A percentile compares a stretch with the other conserved stretches of the same genome.
phyloP scores from a whole-genome alignment of 495 filamentous ascomycete genomes.

The Terfezia claveryi region DNA sequence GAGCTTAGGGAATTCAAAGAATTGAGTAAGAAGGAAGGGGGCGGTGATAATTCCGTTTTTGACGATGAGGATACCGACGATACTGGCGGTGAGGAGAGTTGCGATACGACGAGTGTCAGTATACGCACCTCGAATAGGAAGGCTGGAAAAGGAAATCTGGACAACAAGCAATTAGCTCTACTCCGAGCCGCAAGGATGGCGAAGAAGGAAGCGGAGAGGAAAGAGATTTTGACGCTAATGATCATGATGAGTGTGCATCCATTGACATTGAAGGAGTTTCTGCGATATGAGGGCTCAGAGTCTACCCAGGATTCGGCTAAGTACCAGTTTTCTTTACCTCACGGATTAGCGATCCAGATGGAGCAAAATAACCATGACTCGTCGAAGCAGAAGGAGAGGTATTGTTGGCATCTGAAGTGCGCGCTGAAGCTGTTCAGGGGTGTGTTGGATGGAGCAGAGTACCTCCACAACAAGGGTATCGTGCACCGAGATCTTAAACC shows the following conservation, averaged over 20 bases:
- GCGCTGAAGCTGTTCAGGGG: constrained; percentile 26
- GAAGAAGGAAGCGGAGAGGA: neutral
- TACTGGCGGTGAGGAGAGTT: too few relatives aligned
- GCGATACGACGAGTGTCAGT: too few relatives aligned
- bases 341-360: too few relatives aligned
- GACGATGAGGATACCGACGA: too few relatives aligned
- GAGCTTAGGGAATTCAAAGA: too few relatives aligned
- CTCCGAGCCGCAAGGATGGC: neutral
- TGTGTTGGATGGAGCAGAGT: constrained; percentile 62
- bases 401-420: constrained; percentile 30
- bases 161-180: too few relatives aligned
- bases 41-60: too few relatives aligned
- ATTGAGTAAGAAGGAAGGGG: too few relatives aligned
- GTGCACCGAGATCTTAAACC: constrained; percentile 98
- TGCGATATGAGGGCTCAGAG: constrained; percentile 6
- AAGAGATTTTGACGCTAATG: constrained; percentile 23
- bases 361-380: neutral
- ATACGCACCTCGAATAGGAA: too few relatives aligned
- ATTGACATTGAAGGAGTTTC: constrained; percentile 24
- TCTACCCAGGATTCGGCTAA: neutral
- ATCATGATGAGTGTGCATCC: constrained; percentile 36
- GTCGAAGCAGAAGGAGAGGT: constrained; percentile 11
- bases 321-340: neutral
- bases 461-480: constrained; percentile 70
- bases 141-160: too few relatives aligned